Percentiles rank a stretch among this genome's conserved stretches.
phyloP scores from a whole-genome alignment of 169 alveolate species.

The Cryptosporidium viatorum region DNA sequence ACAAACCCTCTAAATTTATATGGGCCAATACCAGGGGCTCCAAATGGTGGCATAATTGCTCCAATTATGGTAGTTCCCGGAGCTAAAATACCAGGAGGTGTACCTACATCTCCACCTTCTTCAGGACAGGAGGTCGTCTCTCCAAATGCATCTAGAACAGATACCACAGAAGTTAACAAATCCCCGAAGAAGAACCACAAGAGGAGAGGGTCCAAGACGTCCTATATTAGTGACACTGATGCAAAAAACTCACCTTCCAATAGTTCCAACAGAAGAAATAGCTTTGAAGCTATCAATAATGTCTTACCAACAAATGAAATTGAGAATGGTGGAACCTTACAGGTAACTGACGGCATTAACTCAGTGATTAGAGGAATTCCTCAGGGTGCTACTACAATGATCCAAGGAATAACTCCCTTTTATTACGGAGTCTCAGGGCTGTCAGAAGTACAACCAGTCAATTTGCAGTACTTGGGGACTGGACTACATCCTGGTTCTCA shows the following conservation, averaged over 20 bases:
- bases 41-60: conserved; percentile 8
- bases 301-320: background rate
- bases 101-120: background rate
- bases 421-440: conserved; percentile 12
- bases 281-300: background rate
- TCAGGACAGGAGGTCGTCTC: background rate
- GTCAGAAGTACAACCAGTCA: conserved; percentile 6
- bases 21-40: conserved; percentile 21
- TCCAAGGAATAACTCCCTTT: conserved; percentile 26
- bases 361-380: conserved; percentile 1
- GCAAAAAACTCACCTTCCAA: background rate
- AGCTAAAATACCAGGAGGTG: background rate
- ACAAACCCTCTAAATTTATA: background rate
- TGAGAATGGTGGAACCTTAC: background rate
- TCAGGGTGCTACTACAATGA: background rate
- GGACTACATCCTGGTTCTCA: background rate
- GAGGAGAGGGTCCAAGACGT: background rate
- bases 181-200: background rate
- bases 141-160: background rate
- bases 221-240: background rate
- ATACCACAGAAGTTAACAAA: background rate
- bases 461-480: background rate
- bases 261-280: background rate
- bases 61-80: conserved; percentile 22
- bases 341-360: background rate